phyloP scores from a whole-genome alignment of 176 grass and related monocot species.

The sorghum (Sorghum bicolor) region DNA sequence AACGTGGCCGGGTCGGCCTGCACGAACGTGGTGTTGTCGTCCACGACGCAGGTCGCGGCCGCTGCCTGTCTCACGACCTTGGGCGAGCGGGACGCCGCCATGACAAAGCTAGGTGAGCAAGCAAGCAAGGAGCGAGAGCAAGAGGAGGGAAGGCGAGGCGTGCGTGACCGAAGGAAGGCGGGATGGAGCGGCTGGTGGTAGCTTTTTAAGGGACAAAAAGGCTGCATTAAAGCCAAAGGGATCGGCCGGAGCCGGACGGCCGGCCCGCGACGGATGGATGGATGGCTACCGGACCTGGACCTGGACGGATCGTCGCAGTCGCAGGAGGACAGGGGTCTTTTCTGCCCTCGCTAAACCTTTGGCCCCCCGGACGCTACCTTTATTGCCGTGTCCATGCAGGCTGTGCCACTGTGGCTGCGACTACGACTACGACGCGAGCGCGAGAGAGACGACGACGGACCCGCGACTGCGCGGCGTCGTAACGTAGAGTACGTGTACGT shows the following conservation, averaged over 20 bases:
- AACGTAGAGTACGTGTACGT: neutral
- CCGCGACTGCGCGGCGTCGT: neutral
- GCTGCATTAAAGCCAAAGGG: conserved; percentile 36
- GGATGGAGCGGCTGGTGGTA: neutral
- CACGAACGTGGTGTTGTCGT: conserved; percentile 59
- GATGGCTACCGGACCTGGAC: neutral
- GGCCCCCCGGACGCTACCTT: neutral
- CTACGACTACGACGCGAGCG: neutral
- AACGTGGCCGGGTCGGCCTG: conserved; percentile 70
- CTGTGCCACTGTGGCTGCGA: too few species aligned
- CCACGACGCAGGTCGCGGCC: conserved; percentile 18
- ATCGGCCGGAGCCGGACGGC: too few species aligned
- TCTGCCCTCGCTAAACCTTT: neutral
- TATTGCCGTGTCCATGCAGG: neutral
- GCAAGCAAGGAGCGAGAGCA: neutral
- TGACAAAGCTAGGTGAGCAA: neutral
- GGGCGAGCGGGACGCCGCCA: conserved; percentile 18
- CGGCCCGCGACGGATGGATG: neutral
- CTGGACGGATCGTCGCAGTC: conserved; percentile 13
- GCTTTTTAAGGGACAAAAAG: conserved; percentile 59
- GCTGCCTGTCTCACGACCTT: neutral
- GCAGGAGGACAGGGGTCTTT: conserved; percentile 12
- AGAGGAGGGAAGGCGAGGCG: neutral
- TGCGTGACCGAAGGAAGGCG: neutral
- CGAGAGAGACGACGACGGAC: neutral